Base-by-base conservation (phyloP, 2,329 filamentous ascomycete genomes). In the Colletotrichum cereale region DNA sequence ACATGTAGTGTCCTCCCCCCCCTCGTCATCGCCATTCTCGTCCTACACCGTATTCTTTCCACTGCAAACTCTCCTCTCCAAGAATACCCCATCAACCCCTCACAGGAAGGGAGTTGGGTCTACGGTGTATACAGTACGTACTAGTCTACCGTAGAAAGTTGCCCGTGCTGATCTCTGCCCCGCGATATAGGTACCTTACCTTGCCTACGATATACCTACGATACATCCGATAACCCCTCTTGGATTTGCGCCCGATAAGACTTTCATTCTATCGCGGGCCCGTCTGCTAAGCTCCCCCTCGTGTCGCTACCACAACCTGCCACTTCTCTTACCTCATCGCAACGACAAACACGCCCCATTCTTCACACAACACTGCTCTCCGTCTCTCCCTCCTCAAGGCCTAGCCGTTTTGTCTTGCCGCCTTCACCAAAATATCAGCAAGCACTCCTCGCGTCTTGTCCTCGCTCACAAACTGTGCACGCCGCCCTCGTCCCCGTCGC, bases 281-380 rank as follows among this genome's bases (percentile, higher is more conserved):
- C 42, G 24, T 58, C 61, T 57, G 14, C 48, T 57, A 42, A 21
- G 11, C 42, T 47, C 48, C 48, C 34, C 26, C 42, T 44, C 55
- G 26, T 34, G 16, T 58, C 58, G 56, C 57, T 62, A 62, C 52
- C 64, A 58, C 68, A 71, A 68, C 44, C 68, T 68, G 58, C 68
- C 57, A 68, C 68, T 44, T 71, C 65, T 71, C 68, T 55, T 40
- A 24, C 31, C 62, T 58, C 58, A 52, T 40, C 53, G 24, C 65
- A 58, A 67, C 36, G 21, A 61, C 29, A 21, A 29, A 58, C 47
- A 31, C 14, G n/a, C 42, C 52, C 11, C 29, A 47, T 63, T 63
- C 58, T 62, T 60, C 58, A 68, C 58, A 52, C 36, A 68, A 52
- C 52, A 67, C 62, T 55, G 31, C 64, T 24, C 31, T 55, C 31